A percentile compares a stretch with the other conserved stretches of the same genome.
Conservation (phyloP, 2,329 filamentous ascomycete genomes). For the Trichoderma guizhouense region DNA sequence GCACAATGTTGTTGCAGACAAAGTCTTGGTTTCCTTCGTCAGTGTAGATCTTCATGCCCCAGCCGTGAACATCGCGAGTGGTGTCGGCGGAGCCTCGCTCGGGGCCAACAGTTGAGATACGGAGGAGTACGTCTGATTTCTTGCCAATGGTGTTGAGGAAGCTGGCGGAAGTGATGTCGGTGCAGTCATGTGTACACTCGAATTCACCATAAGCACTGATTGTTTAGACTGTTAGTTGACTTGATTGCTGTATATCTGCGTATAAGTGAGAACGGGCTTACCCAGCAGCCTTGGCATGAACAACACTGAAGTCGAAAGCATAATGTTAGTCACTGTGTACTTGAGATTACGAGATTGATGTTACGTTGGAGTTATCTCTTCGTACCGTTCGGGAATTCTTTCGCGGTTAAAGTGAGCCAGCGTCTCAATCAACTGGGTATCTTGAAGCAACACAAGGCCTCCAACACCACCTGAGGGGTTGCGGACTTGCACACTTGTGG, state of each 20-base stretch:
- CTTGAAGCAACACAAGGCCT: constrained; percentile 7
- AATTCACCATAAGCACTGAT: constrained; percentile 52
- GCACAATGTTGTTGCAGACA: constrained; percentile 61
- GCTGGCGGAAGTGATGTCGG: constrained; percentile 51
- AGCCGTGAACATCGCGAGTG: constrained; percentile 65
- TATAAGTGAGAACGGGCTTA: background rate
- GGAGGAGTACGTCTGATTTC: constrained; percentile 55
- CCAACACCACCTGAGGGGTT: background rate
- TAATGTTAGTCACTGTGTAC: background rate
- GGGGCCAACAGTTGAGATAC: constrained; percentile 68
- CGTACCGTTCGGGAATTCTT: constrained; percentile 13
- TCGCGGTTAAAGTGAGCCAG: constrained; percentile 14
- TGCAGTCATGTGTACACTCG: constrained; percentile 44
- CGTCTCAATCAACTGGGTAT: constrained; percentile 5
- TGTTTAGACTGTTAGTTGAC: background rate
- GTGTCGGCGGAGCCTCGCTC: constrained; percentile 64
- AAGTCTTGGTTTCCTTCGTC: constrained; percentile 66
- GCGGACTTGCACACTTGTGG: constrained; percentile 8
- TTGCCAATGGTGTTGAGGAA: constrained; percentile 53
- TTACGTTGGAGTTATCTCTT: background rate
- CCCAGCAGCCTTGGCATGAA: constrained; percentile 35
- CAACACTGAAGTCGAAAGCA: constrained; percentile 7
- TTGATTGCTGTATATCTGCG: background rate
- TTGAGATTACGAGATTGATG: background rate
- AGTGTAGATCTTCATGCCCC: constrained; percentile 57